phyloP scores from a whole-genome alignment of 179 eudicot species.

The Actinidia arguta region DNA sequence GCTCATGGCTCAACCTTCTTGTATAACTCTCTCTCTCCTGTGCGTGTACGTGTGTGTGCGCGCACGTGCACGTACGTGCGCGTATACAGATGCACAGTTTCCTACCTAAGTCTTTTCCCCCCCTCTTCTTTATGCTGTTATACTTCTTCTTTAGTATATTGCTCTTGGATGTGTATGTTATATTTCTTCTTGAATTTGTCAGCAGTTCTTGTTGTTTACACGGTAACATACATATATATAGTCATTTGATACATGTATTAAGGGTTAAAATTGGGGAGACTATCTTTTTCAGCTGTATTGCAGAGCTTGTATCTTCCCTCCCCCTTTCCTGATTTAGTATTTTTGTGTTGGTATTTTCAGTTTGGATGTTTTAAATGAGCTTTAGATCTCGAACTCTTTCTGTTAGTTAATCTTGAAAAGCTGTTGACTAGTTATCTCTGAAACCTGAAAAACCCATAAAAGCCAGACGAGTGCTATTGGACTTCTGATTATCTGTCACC shows the following conservation, averaged over 20 bases:
- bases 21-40: constrained; percentile 46
- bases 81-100: too few relatives aligned
- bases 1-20: constrained; percentile 86
- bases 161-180: too few relatives aligned
- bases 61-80: too few relatives aligned
- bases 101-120: background rate
- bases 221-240: background rate
- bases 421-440: background rate
- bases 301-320: too few relatives aligned
- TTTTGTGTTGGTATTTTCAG: background rate
- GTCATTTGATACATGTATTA: background rate
- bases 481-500: background rate
- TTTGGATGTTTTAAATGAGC: background rate
- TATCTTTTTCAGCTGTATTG: too few relatives aligned
- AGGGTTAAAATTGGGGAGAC: background rate
- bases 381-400: background rate
- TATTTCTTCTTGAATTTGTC: too few relatives aligned
- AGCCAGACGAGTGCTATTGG: background rate
- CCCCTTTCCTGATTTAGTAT: too few relatives aligned
- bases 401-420: background rate
- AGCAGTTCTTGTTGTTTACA: background rate
- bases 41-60: too few relatives aligned
- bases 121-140: background rate
- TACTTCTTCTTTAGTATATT: background rate
- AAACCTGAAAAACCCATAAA: background rate